Evolutionary conservation across 1,139 yeast genomes (phyloP).

Genomic region (Taphrina deformans): DNA sequence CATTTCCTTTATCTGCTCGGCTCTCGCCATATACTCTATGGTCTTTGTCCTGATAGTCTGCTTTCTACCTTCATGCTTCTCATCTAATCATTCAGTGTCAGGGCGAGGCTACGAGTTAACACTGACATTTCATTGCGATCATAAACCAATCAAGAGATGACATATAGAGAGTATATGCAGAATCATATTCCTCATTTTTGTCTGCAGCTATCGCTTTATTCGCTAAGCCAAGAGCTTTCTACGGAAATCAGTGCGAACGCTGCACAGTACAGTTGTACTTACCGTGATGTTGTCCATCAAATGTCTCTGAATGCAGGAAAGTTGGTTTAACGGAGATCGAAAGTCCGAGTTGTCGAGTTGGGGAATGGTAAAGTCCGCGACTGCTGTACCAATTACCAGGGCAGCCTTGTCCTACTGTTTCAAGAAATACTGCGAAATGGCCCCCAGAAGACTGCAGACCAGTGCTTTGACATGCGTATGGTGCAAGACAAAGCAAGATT

Average conservation of each 20-base stretch:
- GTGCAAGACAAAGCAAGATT: not conserved
- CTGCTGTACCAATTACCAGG: too few relatives aligned
- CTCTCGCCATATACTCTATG: slow-evolving; percentile 86
- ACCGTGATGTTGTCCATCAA: slow-evolving; percentile 30
- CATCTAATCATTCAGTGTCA: slow-evolving; percentile 50
- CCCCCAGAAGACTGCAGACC: not conserved
- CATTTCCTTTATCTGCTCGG: slow-evolving; percentile 91
- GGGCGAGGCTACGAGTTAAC: not conserved
- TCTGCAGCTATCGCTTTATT: slow-evolving; percentile 96
- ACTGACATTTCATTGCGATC: slow-evolving; percentile 78
- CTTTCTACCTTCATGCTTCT: slow-evolving; percentile 84
- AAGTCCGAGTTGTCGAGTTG: too few relatives aligned
- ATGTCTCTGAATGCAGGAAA: not conserved
- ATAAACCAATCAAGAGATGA: slow-evolving; percentile 91
- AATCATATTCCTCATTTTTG: slow-evolving; percentile 84
- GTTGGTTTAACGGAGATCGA: not conserved
- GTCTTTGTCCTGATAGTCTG: slow-evolving; percentile 85
- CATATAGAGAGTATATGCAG: slow-evolving; percentile 89
- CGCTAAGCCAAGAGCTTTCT: slow-evolving; percentile 89
- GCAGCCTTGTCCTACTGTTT: too few relatives aligned
- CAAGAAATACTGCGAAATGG: not conserved
- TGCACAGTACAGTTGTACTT: not conserved
- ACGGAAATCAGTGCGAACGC: not conserved
- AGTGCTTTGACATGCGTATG: not conserved
- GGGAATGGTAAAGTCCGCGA: too few relatives aligned